Evolutionary conservation across 148 eudicot genomes (phyloP), one percentile per base, ranked within the genome.

Genomic region (Bassia scoparia): DNA sequence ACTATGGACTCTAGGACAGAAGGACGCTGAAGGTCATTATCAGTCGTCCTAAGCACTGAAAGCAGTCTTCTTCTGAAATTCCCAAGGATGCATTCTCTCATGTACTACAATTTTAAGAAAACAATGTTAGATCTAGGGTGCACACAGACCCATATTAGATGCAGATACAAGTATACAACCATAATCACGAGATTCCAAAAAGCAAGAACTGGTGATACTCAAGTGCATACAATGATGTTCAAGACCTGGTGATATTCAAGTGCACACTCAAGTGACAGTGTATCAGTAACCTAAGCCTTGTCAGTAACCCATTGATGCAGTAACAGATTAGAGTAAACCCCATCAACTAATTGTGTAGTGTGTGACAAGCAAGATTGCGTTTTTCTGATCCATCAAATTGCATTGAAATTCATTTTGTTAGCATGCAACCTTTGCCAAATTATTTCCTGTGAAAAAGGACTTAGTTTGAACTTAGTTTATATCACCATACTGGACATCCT

Each of bases 31-130:
- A 95, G 96, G 85, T 92, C 99, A 62, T 80, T 88, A 83, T 92
- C 99, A 69, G 86, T 87, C 80, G 87, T 87, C 81, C 86, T 92
- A 54, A 95, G 83, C 52, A 92, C 87, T 58, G 96, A 85, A 76
- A 88, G 87, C 67, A 95, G 75, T 81, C 97, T 88, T 81, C 94
- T 88, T 78, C 87, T 90, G 81, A 95, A 95, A 83, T 95, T 95
- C 72, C 94, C 99, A 43, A 95, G 90, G 72, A 95, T 89, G 84
- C 99, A 91, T 61, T 95, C 99, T 83, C 99, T 89, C 99, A 95
- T 95, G 84, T 91, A 93, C 98, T 93, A 91, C 89, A 85, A 79
- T 30, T 59, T 31, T 48, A 64, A 21, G 38, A 70, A 10, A 37
- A 53, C 26, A 34, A 30, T 24, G 16, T 52, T 29, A 60, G 35